phyloP scores from a whole-genome alignment of 2,329 filamentous ascomycete genomes.

The Pseudocercospora crystallina region DNA sequence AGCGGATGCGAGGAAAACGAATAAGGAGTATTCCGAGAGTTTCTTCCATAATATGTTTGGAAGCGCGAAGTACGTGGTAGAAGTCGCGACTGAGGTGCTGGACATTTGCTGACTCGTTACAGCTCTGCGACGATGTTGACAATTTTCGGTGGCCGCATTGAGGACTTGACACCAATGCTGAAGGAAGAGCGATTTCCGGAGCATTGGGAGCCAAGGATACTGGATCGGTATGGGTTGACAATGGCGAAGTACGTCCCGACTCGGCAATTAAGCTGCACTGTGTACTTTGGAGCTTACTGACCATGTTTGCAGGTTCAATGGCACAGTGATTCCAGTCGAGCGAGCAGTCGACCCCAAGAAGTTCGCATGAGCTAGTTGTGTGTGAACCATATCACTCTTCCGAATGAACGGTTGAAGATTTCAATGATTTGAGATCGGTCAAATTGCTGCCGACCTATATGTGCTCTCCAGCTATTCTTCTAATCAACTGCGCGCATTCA shows the following conservation, averaged over 20 bases:
- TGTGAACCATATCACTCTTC: too few species aligned
- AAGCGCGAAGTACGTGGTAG: conserved; percentile 32
- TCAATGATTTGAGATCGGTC: too few species aligned
- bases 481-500: conserved; percentile 13
- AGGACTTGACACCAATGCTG: conserved; percentile 42
- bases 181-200: conserved; percentile 43
- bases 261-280: too few species aligned
- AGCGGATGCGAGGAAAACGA: conserved; percentile 37
- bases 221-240: conserved; percentile 40
- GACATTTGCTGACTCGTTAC: conserved; percentile 3
- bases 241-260: conserved; percentile 35
- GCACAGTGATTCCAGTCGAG: conserved; percentile 42
- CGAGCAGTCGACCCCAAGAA: conserved; percentile 35
- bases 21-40: conserved; percentile 35
- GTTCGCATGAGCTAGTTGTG: too few species aligned
- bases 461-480: conserved; percentile 5
- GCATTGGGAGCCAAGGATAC: conserved; percentile 43
- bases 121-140: conserved; percentile 46
- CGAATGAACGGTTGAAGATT: too few species aligned
- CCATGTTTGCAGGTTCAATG: conserved; percentile 33
- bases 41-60: conserved; percentile 43
- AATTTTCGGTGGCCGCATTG: conserved; percentile 40
- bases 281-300: too few species aligned
- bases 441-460: neutral
- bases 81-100: neutral